phyloP scores from a whole-genome alignment of 495 filamentous ascomycete genomes.

The Tuber borchii region DNA sequence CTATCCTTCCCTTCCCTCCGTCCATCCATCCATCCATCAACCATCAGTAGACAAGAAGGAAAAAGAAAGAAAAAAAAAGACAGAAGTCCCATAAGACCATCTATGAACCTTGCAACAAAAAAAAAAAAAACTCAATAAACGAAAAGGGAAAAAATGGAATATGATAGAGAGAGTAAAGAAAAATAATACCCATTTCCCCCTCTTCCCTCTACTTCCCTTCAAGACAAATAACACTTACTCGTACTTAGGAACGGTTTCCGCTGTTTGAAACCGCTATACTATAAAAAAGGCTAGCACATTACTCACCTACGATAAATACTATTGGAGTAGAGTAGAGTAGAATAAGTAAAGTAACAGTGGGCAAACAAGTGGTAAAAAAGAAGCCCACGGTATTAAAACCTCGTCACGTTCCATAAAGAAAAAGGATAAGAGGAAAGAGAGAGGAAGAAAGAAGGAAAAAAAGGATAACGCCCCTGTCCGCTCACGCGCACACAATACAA shows the following conservation, averaged over 20 bases:
- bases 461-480: conserved; percentile 38
- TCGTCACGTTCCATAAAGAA: conserved; percentile 15
- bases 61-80: background rate
- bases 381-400: background rate
- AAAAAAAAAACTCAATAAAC: background rate
- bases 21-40: background rate
- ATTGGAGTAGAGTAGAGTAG: background rate
- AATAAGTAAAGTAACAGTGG: background rate
- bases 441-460: conserved; percentile 15
- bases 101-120: conserved; percentile 2
- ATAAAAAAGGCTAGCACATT: background rate
- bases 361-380: background rate
- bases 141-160: background rate
- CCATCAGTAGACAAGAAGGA: background rate
- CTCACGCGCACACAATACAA: conserved; percentile 31
- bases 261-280: background rate
- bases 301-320: background rate
- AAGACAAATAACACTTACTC: background rate
- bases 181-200: background rate
- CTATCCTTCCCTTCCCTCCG: background rate
- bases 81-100: conserved; percentile 1
- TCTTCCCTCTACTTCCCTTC: background rate
- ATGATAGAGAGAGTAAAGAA: background rate
- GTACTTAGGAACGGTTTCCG: background rate
- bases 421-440: conserved; percentile 1